phyloP scores from a whole-genome alignment of 768 basidiomycete genomes.

The Royoungia palumana region DNA sequence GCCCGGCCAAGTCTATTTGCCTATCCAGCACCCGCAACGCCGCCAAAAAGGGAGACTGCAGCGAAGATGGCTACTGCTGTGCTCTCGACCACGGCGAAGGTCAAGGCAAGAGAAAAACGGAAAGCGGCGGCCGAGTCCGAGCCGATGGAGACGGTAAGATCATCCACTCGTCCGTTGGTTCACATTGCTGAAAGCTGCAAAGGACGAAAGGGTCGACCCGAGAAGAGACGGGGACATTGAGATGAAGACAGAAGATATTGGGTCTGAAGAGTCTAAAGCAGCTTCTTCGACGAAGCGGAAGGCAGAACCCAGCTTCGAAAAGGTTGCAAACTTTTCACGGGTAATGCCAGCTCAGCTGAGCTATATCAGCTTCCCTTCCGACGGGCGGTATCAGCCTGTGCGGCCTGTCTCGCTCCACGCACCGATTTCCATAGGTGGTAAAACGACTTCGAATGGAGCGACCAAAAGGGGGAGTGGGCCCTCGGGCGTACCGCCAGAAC shows the following conservation, averaged over 20 bases:
- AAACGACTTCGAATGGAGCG: constrained; percentile 22
- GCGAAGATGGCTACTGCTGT: constrained; percentile 93
- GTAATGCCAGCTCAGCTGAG: constrained; percentile 86
- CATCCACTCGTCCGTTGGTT: not conserved
- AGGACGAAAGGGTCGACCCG: constrained; percentile 55
- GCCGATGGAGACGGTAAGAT: constrained; percentile 75
- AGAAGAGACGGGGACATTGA: constrained; percentile 67
- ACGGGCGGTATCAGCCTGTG: constrained; percentile 85
- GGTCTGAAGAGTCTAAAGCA: constrained; percentile 54
- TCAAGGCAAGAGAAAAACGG: constrained; percentile 91
- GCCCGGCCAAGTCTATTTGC: constrained; percentile 89
- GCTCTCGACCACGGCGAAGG: constrained; percentile 94
- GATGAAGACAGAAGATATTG: constrained; percentile 71
- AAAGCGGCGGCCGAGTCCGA: constrained; percentile 83
- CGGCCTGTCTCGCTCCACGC: constrained; percentile 62
- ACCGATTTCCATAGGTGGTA: constrained; percentile 34
- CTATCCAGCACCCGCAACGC: constrained; percentile 82
- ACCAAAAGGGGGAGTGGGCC: constrained; percentile 31
- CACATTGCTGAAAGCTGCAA: constrained; percentile 14
- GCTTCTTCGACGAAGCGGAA: constrained; percentile 51
- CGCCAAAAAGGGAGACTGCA: constrained; percentile 89
- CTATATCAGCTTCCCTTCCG: constrained; percentile 78
- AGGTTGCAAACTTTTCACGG: constrained; percentile 82
- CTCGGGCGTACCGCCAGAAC: constrained; percentile 46
- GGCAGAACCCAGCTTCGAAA: constrained; percentile 72